phyloP scores from a whole-genome alignment of 495 filamentous ascomycete genomes.

The Aspergillus diversus region DNA sequence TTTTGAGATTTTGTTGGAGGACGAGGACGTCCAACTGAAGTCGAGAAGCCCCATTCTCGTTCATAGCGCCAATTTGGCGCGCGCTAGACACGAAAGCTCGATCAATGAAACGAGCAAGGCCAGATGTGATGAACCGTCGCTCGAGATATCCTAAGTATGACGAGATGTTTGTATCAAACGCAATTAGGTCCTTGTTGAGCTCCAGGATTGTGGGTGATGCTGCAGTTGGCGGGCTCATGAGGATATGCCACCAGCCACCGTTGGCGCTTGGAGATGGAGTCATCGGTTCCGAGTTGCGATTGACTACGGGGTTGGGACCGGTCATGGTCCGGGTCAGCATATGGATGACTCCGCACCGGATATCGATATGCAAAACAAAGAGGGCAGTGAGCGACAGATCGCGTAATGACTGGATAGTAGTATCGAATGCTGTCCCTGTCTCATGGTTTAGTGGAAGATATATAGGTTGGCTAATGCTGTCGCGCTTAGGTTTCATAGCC shows the following conservation, averaged over 20 bases:
- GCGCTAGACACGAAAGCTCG: conserved; percentile 68
- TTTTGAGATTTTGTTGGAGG: conserved; percentile 92
- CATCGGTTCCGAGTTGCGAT: conserved; percentile 41
- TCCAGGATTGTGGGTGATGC: conserved; percentile 77
- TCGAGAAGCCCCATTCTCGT: conserved; percentile 72
- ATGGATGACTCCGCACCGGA: conserved; percentile 80
- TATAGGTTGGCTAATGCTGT: conserved; percentile 59
- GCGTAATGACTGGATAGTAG: conserved; percentile 76
- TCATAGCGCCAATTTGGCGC: conserved; percentile 68
- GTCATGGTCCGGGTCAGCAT: conserved; percentile 54
- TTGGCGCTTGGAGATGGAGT: conserved; percentile 58
- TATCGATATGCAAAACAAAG: conserved; percentile 83
- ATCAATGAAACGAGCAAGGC: conserved; percentile 73
- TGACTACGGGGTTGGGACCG: conserved; percentile 44
- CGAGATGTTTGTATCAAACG: conserved; percentile 79
- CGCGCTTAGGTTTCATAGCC: conserved; percentile 58
- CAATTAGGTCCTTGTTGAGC: conserved; percentile 78
- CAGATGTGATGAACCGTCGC: conserved; percentile 72
- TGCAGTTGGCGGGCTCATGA: conserved; percentile 73
- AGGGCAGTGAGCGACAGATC: conserved; percentile 76
- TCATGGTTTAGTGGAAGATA: conserved; percentile 90
- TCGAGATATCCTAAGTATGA: conserved; percentile 63
- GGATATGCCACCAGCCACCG: conserved; percentile 68
- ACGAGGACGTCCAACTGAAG: conserved; percentile 93
- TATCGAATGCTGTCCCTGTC: conserved; percentile 82